Base-by-base conservation (phyloP, 352 stramenopile species). In the Pythium diclinum region DNA sequence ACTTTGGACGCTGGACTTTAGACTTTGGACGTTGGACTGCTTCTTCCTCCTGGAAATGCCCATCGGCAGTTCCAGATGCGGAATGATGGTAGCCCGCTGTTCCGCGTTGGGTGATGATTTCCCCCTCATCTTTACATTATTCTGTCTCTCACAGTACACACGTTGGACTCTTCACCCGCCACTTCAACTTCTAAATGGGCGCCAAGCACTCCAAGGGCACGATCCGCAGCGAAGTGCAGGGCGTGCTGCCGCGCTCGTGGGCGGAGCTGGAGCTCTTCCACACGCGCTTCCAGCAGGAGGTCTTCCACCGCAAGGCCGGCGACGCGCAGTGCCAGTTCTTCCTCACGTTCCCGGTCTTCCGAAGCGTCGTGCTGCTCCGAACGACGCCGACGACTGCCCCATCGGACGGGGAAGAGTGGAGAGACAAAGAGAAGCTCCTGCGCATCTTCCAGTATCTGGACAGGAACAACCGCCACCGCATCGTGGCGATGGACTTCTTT, bases 231-330 rank as follows among this genome's bases (percentile, higher is more conserved):
- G 71, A 81, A 48, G 46, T 89, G 54, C 68, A 64, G 49, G 63
- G 53, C 51, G 59, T 91, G 14, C 60, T 91, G 28, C 82, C 82
- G 47, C 73, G 63, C 25, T 69, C 67, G 14, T 91, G 79, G 82
- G 56, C 16, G 19, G 76, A 89, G 23, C 64, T 91, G 32, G 78
- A 88, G 67, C 75, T 81, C 38, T 57, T 87, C 55, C 61, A 85
- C 33, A 40, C 81, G 61, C 82, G 82, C 60, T 91, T 77, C 71
- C 75, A 87, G 53, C 79, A 88, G 57, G 79, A 89, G 56, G 67
- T 57, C 10, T 74, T 76, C 25, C 82, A 77, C 10, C 72, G 77
- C 11, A 65, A 56, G 3, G 21, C 51, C 19, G 76, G 78, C 25
- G 64, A 72, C 23, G 38, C 57, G 10, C 57, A 75, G 55, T 65